Evolutionary conservation across 257 asterid species (phyloP), one percentile per base, ranked within the genome.

Genomic region (Primulina tabacum): DNA sequence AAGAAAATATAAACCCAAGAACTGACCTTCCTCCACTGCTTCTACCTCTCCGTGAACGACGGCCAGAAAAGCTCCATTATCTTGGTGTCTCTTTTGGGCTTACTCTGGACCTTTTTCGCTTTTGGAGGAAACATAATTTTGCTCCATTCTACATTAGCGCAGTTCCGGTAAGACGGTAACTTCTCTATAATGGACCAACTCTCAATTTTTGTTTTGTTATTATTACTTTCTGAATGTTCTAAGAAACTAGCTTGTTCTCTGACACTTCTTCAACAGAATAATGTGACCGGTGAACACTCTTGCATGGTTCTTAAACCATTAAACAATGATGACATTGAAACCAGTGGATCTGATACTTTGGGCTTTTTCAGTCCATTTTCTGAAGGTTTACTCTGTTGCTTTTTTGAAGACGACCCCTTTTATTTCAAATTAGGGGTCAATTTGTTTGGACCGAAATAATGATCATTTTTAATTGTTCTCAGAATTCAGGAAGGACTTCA

Each of bases 1-100:
- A 89, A 82, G 99, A 94, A 83, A 89, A 79, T 76, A 81, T 94
- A 71, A 86, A 76, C 72, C 95, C 97, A 17, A 80, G 95, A 76
- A 68, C 73, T 8, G 81, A 90, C 79, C 96, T 94, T 70, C 96
- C 97, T 69, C 97, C 99, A 21, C 64, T 94, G 79, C 94, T 94
- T 73, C 87, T 89, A 75, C 95, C 89, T 73, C 95, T 90, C 52
- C 80, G 84, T 67, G 97, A 93, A 63, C 81, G 99, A 69, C 78
- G 76, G 64, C 92, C 99, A 26, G 99, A 93, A 78, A 90, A 84
- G 78, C 96, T 91, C 75, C 96, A 94, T 65, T 94, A 94, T 71
- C 77, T 91, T 55, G 96, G 99, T 12, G 99, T 91, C 62, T 94
- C 99, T 4, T 94, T 94, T 75, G 97, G 97, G 63, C 97, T 94